These are phyloP conservation scores for Lathyrus aphaca DNA, from an alignment of 306 rosid species.

Conservation along the genomic window DNA sequence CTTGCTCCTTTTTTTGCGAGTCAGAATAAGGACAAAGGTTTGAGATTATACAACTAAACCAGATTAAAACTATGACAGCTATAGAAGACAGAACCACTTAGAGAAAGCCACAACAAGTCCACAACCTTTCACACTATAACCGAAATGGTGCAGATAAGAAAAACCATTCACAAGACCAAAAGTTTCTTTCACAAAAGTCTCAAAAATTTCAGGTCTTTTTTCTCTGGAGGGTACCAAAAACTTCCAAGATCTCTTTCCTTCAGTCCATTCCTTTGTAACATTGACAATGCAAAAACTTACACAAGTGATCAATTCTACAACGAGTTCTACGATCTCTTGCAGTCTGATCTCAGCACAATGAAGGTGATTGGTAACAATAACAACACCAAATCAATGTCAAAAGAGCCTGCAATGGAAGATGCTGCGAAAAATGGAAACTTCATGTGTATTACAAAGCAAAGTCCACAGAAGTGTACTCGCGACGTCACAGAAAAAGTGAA, in stretches of 20 bases:
- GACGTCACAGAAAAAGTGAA: constrained; percentile 47
- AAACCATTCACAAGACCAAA: constrained; percentile 60
- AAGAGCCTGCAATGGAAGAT: constrained; percentile 49
- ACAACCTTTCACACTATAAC: constrained; percentile 33
- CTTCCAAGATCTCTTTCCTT: constrained; percentile 68
- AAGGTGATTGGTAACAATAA: constrained; percentile 38
- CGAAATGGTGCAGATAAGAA: constrained; percentile 65
- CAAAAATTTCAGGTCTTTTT: constrained; percentile 52
- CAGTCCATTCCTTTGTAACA: constrained; percentile 53
- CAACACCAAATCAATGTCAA: constrained; percentile 28
- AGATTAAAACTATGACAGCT: constrained; percentile 32
- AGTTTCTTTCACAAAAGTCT: constrained; percentile 54
- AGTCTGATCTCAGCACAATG: constrained; percentile 51
- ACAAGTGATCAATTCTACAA: constrained; percentile 57
- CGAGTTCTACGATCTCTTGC: constrained; percentile 73
- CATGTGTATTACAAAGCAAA: constrained; percentile 37
- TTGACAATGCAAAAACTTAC: constrained; percentile 46
- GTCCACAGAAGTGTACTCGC: constrained; percentile 45
- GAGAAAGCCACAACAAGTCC: constrained; percentile 36
- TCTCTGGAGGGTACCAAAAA: constrained; percentile 65
- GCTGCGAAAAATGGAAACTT: constrained; percentile 42
- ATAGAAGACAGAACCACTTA: constrained; percentile 43
- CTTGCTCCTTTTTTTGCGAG: background rate
- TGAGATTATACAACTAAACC: constrained; percentile 36
- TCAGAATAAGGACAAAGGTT: constrained; percentile 42